Evolutionary conservation across 73 alveolate species (phyloP), one percentile per base, ranked within the genome.

Genomic region (Paramecium pentaurelia): DNA sequence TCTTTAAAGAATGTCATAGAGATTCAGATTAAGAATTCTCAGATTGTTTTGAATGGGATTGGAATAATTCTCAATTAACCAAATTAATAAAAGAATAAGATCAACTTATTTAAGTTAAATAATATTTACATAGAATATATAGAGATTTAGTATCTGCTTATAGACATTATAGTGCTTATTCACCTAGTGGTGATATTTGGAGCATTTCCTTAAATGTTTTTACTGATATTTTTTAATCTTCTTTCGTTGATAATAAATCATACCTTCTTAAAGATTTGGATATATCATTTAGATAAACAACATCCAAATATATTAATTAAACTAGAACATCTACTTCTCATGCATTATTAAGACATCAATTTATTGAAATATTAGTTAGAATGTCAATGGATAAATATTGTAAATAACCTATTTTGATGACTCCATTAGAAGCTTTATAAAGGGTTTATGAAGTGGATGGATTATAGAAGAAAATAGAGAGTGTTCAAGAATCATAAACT

Each of bases 321-420:
- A 80, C 91, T 11, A 80, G 91, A 44, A 47, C 47, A 14, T 32
- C 91, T 1, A 80, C 94, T 22, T 84, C 86, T 27, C 68, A 89
- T 47, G 94, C 88, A 16, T 71, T 89, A 45, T 40, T 89, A 47
- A 89, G 94, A 89, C 75, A 71, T 37, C 32, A 89, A 47, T 89
- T 89, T 25, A 71, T 89, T 77, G 94, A 89, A 32, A 89, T 89
- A 1, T 34, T 89, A 22, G 94, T 89, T 14, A 89, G 94, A 89
- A 45, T 89, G 58, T 88, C 94, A 1, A 64, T 77, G 40, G 94
- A 89, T 73, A 89, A 89, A 71, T 71, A 89, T 37, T 64, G 83
- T 14, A 89, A 89, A 27, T 12, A 47, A n/a, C 85, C 71, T 14
- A 6, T 32, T n/a, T 68, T 36, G 36, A 87, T 64, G 37, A 71